These are phyloP conservation scores for Peribolospora kevripleyi DNA, from an alignment of 768 basidiomycete genomes.

Conservation along the genomic window DNA sequence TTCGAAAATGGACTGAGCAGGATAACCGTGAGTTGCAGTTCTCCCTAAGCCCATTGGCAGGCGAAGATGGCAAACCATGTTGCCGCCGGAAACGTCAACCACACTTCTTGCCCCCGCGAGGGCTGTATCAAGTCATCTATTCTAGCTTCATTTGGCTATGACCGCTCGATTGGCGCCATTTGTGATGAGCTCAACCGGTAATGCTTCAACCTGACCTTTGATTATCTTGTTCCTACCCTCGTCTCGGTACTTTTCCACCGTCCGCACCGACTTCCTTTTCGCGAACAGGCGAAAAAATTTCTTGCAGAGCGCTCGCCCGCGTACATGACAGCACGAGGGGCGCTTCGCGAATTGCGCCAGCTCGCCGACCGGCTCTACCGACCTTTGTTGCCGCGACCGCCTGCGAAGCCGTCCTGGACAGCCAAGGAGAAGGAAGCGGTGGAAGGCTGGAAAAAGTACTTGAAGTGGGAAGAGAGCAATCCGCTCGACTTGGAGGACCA, in stretches of 20 bases:
- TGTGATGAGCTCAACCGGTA: no score
- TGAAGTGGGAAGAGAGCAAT: constrained; percentile 89
- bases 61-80: no score
- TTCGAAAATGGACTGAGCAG: constrained; percentile 77
- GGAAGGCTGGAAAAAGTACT: constrained; percentile 70
- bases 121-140: no score
- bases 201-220: background rate
- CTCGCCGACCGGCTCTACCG: constrained; percentile 39
- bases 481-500: constrained; percentile 77
- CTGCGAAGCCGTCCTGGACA: constrained; percentile 47
- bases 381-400: constrained; percentile 31
- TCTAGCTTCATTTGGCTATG: no score
- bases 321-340: constrained; percentile 83
- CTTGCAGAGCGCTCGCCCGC: constrained; percentile 73
- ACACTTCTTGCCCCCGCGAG: no score
- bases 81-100: no score
- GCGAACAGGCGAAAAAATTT: constrained; percentile 65
- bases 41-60: background rate
- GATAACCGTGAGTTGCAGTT: constrained; percentile 35
- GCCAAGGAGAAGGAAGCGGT: constrained; percentile 45
- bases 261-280: background rate
- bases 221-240: background rate
- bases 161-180: no score
- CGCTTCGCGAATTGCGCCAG: constrained; percentile 50
- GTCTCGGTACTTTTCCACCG: background rate